Base-by-base conservation (phyloP, 139 green algal species). In the Picochlorum costavermella region DNA sequence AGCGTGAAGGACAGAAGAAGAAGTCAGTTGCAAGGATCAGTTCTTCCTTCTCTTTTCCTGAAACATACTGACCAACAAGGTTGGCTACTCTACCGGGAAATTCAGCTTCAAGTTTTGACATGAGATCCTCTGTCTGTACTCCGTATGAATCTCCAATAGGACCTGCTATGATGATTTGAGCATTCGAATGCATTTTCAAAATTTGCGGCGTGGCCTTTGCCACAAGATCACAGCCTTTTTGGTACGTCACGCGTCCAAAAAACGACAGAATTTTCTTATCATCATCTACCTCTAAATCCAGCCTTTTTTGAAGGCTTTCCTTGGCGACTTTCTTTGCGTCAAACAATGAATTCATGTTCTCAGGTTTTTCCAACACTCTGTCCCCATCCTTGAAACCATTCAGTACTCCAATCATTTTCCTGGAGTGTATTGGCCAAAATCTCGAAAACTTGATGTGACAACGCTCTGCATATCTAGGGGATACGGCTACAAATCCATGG, bases 141-240 rank as follows among this genome's bases (percentile, higher is more conserved):
- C 73, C 73, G 26, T 66, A 60, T 23, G 63, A 57, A 36, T 80
- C 73, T 4, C 73, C 73, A 8, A 80, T 43, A 5, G 73, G 73
- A 6, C 73, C 73, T n/a, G 60, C 57, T 40, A 80, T 61, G n/a
- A 74, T 46, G 8, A 80, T 33, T 71, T 79, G 73, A 46, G 50
- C 20, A 5, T 44, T 20, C 14, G 30, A 37, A 28, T 59, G 50
- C 16, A 20, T 20, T 20, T 60, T 49, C 40, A 80, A 37, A 5
- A 79, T 59, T 3, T 31, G 20, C 1, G 46, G 20, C 5, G 61
- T 66, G 3, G 67, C 72, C 13, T 46, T 50, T 12, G 29, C 73
- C 14, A 80, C 68, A 30, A 80, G 36, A 36, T 80, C 73, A 4
- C 67, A 65, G 43, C 73, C 73, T 57, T 80, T 80, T 58, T 80